phyloP scores from a whole-genome alignment of 148 eudicot genomes.

The Euryodendron excelsum region DNA sequence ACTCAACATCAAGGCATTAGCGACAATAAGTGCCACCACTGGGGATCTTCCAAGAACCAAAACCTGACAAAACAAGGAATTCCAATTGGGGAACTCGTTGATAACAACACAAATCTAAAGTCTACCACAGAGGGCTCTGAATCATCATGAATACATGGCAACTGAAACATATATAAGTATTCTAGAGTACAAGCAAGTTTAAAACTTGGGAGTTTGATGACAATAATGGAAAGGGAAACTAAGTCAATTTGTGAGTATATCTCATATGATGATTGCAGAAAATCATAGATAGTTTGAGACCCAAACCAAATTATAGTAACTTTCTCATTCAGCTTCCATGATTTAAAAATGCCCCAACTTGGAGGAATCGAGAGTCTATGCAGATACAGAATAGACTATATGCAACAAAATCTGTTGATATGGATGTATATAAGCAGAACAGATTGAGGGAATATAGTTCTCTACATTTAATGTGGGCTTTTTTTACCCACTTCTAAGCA shows the following conservation, averaged over 20 bases:
- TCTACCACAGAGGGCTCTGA: background rate
- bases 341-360: background rate
- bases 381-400: background rate
- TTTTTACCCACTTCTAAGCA: background rate
- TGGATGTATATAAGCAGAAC: background rate
- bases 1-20: slow-evolving; percentile 53
- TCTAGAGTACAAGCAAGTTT: background rate
- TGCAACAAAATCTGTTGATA: background rate
- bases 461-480: background rate
- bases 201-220: too few relatives aligned
- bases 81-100: slow-evolving; percentile 8
- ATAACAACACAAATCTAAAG: background rate
- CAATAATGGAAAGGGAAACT: too few relatives aligned
- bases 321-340: too few relatives aligned
- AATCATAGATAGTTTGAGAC: background rate
- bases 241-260: background rate
- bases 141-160: background rate
- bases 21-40: slow-evolving; percentile 33
- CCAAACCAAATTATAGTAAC: background rate
- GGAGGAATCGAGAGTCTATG: background rate
- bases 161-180: background rate
- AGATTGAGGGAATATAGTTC: background rate
- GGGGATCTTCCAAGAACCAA: slow-evolving; percentile 29
- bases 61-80: slow-evolving; percentile 39
- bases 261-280: background rate